A percentile compares a stretch with the other conserved stretches of the same genome.
Conservation (phyloP, 305 asterid genomes). For the Solanum hybrid region DNA sequence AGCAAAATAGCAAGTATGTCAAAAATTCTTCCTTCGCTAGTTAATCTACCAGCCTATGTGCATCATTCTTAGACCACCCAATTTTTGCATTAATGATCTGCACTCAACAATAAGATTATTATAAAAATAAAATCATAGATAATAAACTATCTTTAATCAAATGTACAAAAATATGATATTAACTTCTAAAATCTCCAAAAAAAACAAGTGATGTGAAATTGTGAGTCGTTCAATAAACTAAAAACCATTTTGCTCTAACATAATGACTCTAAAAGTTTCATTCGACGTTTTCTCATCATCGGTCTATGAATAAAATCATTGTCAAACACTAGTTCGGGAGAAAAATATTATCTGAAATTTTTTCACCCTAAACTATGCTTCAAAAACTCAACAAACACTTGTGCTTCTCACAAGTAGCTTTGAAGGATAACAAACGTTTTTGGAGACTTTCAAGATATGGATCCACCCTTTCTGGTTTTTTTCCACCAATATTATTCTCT, state of each 20-base stretch:
- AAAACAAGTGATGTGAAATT: neutral
- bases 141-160: neutral
- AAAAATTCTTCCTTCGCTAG: no score
- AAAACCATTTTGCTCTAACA: neutral
- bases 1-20: no score
- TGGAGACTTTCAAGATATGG: neutral
- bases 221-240: neutral
- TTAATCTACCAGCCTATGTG: no score
- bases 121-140: neutral
- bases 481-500: neutral
- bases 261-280: neutral
- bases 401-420: neutral
- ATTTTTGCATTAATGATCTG: no score
- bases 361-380: neutral
- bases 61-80: neutral
- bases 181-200: neutral
- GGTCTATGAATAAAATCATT: neutral
- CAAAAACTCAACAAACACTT: neutral
- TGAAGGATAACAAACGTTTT: neutral
- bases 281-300: neutral
- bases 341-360: no score
- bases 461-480: neutral
- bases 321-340: neutral
- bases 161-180: neutral
- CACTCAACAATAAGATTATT: no score